phyloP scores from a whole-genome alignment of 2,329 filamentous ascomycete species.

The Erysiphe neolycopersici region DNA sequence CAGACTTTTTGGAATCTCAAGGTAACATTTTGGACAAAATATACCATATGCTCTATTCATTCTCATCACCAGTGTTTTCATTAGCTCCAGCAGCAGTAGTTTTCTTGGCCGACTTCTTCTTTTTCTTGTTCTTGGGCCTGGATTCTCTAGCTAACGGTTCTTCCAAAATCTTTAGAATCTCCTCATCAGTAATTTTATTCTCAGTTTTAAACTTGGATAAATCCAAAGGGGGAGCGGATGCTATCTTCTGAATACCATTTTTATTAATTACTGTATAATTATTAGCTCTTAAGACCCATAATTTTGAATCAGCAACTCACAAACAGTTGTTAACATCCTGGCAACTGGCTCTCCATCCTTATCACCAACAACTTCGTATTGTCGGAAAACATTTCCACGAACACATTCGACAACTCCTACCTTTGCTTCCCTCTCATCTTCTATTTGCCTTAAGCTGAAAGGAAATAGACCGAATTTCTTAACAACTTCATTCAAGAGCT shows the following conservation, averaged over 20 bases:
- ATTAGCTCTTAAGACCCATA: not conserved
- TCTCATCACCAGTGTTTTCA: slow-evolving; percentile 16
- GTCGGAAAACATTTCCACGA: slow-evolving; percentile 68
- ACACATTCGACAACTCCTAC: slow-evolving; percentile 93
- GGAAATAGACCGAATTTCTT: slow-evolving; percentile 97
- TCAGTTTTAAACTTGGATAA: slow-evolving; percentile 68
- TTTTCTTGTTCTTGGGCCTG: slow-evolving; percentile 75
- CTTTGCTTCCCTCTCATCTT: slow-evolving; percentile 88
- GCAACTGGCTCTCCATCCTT: slow-evolving; percentile 70
- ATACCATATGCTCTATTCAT: slow-evolving; percentile 2
- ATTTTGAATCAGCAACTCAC: slow-evolving; percentile 28
- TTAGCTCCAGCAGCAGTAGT: slow-evolving; percentile 12
- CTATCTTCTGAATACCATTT: slow-evolving; percentile 76
- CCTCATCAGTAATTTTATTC: slow-evolving; percentile 94
- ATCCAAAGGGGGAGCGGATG: slow-evolving; percentile 49
- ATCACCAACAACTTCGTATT: slow-evolving; percentile 90
- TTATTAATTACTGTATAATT: slow-evolving; percentile 58
- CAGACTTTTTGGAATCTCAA: too few relatives aligned
- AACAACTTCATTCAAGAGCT: slow-evolving; percentile 78
- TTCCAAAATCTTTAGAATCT: slow-evolving; percentile 82
- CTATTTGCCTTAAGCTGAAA: slow-evolving; percentile 88
- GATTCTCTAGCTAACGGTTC: slow-evolving; percentile 67
- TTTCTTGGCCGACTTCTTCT: slow-evolving; percentile 27
- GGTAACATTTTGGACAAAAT: too few relatives aligned
- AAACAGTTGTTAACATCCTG: slow-evolving; percentile 70